Conservation (phyloP, 495 filamentous ascomycete genomes). For the Cercophora samala region DNA sequence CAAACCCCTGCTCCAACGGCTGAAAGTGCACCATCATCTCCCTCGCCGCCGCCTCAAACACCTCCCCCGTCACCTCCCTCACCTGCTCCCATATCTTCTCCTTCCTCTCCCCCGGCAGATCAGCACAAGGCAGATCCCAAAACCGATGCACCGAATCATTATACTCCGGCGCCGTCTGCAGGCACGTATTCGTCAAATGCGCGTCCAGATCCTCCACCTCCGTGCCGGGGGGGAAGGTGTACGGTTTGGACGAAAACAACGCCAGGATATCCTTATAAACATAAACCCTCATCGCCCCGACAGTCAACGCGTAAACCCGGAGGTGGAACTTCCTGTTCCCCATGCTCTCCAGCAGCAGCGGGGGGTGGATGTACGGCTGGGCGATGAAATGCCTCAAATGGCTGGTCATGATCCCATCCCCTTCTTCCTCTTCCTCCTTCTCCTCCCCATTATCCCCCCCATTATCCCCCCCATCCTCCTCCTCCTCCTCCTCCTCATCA, state of each 20-base stretch:
- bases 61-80: constrained; percentile 62
- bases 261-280: constrained; percentile 90
- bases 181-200: constrained; percentile 94
- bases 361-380: constrained; percentile 92
- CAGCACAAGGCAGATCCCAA: constrained; percentile 53
- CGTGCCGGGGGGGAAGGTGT: constrained; percentile 41
- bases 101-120: constrained; percentile 24
- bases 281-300: constrained; percentile 74
- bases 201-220: constrained; percentile 58
- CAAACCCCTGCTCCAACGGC: constrained; percentile 79
- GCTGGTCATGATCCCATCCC: constrained; percentile 66
- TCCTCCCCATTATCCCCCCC: background rate
- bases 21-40: constrained; percentile 90
- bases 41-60: constrained; percentile 80
- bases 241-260: constrained; percentile 74
- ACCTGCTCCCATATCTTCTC: constrained; percentile 69
- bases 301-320: constrained; percentile 79
- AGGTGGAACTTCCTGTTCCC: constrained; percentile 90
- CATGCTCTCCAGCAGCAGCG: constrained; percentile 64
- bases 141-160: constrained; percentile 58
- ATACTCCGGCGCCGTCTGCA: constrained; percentile 56
- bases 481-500: constrained; percentile 56
- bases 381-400: constrained; percentile 94
- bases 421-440: constrained; percentile 3
- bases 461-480: constrained; percentile 6